These are phyloP conservation scores for Plasmodium coatneyi DNA, from an alignment of 169 alveolate species.

Conservation along the genomic window DNA sequence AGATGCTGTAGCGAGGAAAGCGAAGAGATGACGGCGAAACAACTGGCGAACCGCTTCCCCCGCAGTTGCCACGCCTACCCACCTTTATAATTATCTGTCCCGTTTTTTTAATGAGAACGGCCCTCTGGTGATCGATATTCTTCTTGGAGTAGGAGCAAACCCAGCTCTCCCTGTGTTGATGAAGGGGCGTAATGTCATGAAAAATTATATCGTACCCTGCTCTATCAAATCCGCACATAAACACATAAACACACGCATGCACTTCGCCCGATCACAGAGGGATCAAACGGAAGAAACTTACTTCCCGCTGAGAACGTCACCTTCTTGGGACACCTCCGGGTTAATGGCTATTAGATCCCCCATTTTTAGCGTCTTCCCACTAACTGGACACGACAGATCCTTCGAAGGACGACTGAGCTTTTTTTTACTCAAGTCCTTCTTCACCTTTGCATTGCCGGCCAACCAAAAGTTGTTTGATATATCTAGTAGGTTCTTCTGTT, in stretches of 20 bases:
- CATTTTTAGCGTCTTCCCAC: slow-evolving; percentile 83
- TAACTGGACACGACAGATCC: slow-evolving; percentile 84
- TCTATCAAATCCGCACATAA: neutral
- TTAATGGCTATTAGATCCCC: slow-evolving; percentile 83
- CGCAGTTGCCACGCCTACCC: neutral
- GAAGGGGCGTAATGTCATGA: neutral
- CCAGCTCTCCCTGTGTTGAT: slow-evolving; percentile 75
- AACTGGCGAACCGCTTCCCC: neutral
- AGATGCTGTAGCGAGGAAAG: neutral
- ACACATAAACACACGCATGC: neutral
- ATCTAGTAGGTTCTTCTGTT: slow-evolving; percentile 1
- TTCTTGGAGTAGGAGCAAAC: slow-evolving; percentile 83
- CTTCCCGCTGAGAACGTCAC: slow-evolving; percentile 52
- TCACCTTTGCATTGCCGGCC: slow-evolving; percentile 12
- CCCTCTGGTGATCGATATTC: slow-evolving; percentile 82
- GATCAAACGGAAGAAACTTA: neutral
- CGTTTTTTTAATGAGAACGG: slow-evolving; percentile 77
- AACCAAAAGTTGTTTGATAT: slow-evolving; percentile 66
- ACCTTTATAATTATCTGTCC: slow-evolving; percentile 81
- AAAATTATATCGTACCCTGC: neutral
- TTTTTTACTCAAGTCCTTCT: slow-evolving; percentile 14
- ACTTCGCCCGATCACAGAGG: neutral
- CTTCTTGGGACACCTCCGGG: slow-evolving; percentile 78
- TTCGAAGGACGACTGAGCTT: slow-evolving; percentile 63
- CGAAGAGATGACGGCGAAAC: neutral